These are phyloP conservation scores for Vaccinium macrocarpon DNA, from an alignment of 148 eudicot species.

Conservation along the genomic window DNA sequence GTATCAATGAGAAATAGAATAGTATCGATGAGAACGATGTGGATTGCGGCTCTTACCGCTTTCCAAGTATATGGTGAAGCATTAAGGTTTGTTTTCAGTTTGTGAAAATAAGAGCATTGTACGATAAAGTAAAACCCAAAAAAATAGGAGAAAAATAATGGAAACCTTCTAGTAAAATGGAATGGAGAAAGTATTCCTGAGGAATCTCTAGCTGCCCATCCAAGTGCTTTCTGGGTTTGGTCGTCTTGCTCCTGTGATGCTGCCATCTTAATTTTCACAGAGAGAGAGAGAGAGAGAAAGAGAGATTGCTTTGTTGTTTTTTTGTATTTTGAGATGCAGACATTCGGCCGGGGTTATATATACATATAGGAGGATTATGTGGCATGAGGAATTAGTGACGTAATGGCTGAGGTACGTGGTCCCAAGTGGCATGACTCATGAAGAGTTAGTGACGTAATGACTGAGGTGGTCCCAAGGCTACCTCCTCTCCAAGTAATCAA, in stretches of 20 bases:
- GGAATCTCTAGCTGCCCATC: conserved; percentile 12
- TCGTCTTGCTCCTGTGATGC: neutral
- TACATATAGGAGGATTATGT: neutral
- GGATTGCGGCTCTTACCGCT: neutral
- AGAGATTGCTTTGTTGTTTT: neutral
- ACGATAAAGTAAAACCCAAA: neutral
- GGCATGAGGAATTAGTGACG: neutral
- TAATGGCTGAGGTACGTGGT: neutral
- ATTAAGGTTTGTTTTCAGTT: neutral
- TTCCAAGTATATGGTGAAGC: neutral
- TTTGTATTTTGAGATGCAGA: neutral
- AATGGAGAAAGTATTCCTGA: conserved; percentile 16
- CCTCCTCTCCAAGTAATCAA: neutral
- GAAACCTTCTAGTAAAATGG: conserved; percentile 15
- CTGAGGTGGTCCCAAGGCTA: neutral
- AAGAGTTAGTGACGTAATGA: neutral
- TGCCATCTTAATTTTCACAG: neutral
- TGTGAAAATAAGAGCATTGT: neutral
- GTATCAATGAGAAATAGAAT: neutral
- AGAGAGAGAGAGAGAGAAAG: conserved; percentile 4
- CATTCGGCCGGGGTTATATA: neutral
- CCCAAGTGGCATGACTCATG: too few species aligned
- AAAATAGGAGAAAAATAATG: neutral
- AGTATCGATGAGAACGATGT: neutral
- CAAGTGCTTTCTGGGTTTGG: conserved; percentile 15